Percentiles rank a stretch among this genome's conserved stretches.
Evolutionary conservation across 257 asterid genomes (phyloP).

Genomic region (Solanum etuberosum): DNA sequence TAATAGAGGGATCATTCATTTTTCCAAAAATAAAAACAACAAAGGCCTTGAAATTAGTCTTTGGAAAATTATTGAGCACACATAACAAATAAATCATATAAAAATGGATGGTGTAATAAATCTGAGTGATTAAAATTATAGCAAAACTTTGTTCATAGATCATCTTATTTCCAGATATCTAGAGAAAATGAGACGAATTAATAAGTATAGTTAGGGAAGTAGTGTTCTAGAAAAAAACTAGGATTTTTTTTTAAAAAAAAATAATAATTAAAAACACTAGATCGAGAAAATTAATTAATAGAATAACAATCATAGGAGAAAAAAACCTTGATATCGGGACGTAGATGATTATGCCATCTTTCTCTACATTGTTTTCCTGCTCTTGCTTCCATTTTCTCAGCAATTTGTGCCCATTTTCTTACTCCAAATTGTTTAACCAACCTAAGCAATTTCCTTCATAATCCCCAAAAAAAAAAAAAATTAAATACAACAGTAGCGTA

Average conservation of each 20-base stretch:
- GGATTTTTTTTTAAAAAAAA: background rate
- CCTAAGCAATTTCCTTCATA: conserved; percentile 33
- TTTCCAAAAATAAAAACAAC: background rate
- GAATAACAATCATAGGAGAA: background rate
- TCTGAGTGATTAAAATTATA: background rate
- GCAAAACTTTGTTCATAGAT: background rate
- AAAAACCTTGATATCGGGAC: conserved; percentile 65
- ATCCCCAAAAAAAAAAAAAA: background rate
- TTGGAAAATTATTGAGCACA: background rate
- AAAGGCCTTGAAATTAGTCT: background rate
- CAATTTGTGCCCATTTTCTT: conserved; percentile 60
- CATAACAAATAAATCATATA: background rate
- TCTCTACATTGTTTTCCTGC: conserved; percentile 84
- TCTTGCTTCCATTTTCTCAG: conserved; percentile 54
- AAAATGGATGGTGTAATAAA: background rate
- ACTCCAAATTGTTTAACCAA: conserved; percentile 63
- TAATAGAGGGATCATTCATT: background rate
- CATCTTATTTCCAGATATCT: background rate
- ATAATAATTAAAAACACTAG: background rate
- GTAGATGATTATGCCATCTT: conserved; percentile 81
- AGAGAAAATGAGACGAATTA: background rate
- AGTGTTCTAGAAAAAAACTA: background rate
- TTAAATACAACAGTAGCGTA: background rate
- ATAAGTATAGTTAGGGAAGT: background rate
- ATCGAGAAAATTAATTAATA: background rate